Base-by-base conservation (phyloP, 2,329 filamentous ascomycete species). In the Monilinia laxa region DNA sequence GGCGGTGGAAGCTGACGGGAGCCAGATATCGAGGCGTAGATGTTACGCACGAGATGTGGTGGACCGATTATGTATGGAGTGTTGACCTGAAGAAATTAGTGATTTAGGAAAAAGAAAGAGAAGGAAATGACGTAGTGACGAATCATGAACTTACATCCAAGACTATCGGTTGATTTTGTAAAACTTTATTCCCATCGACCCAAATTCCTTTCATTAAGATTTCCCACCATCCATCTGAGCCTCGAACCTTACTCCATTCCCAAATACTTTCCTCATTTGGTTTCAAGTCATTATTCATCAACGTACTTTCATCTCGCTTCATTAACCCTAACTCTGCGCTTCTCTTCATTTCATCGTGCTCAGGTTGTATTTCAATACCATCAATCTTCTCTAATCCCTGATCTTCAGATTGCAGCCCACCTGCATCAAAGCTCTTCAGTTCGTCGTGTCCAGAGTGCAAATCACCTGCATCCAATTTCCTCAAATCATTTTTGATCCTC, bases 151-250 rank as follows among this genome's bases (percentile, higher is more conserved):
- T 20, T 64, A 71, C 71, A 59, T 73, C 71, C n/a, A 73, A 63
- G 11, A 72, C 64, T 42, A 67, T 66, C 5, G 65, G 70, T 35
- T 73, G 70, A 23, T 70, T 69, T 3, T 67, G 54, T 4, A 73
- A 23, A 3, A 69, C 54, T 45, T 71, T 72, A 14, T 60, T 65
- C 2, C 67, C 68, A n/a, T 71, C 68, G 11, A 70, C 31, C 69
- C 68, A 73, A 1, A 73, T 60, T 9, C 70, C 70, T 60, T 66
- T 65, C 68, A 73, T 68, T 0, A 70, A 51, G 4, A 71, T 68
- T 66, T 73, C 70, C 71, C 71, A 72, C 63, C 62, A 73, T 11
- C 71, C 71, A 59, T 72, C 72, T n/a, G 69, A 68, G 5, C 71
- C 72, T 28, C 68, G 69, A 12, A 73, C 71, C 45, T 68, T 63